Conservation (phyloP, 306 rosid genomes). For the Malus sylvestris region DNA sequence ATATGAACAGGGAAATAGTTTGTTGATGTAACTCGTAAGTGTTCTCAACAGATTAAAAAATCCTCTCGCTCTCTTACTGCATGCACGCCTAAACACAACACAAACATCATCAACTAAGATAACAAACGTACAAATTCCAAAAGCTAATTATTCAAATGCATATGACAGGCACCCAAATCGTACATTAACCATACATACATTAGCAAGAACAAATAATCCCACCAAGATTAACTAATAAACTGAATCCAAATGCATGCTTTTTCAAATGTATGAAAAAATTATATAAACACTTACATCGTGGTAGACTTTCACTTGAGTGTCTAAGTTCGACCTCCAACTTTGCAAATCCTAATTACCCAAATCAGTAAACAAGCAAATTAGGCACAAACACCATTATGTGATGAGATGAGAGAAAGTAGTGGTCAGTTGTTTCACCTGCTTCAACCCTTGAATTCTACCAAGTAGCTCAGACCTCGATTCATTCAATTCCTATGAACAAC, state of each 20-base stretch:
- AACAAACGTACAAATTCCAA: background rate
- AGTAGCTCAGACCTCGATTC: conserved; percentile 90
- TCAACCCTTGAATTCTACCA: conserved; percentile 69
- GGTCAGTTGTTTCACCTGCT: conserved; percentile 45
- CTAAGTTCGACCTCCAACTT: conserved; percentile 82
- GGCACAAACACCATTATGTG: background rate
- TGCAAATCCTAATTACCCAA: conserved; percentile 67
- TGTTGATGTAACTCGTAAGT: background rate
- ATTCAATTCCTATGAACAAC: conserved; percentile 61
- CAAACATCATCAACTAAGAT: background rate
- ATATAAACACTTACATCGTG: conserved; percentile 58
- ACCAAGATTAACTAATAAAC: background rate
- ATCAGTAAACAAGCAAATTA: background rate
- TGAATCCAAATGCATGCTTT: background rate
- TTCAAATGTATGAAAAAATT: background rate
- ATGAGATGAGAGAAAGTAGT: background rate
- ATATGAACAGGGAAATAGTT: background rate
- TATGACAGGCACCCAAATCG: background rate
- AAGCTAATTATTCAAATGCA: background rate
- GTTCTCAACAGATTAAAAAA: no score
- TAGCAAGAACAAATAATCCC: background rate
- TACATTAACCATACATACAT: background rate
- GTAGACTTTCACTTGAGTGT: conserved; percentile 77
- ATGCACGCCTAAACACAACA: no score
- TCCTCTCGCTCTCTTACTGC: no score